A percentile compares a stretch with the other conserved stretches of the same genome.
phyloP scores from a whole-genome alignment of 352 stramenopile genomes.

The Pythium rishiriense region DNA sequence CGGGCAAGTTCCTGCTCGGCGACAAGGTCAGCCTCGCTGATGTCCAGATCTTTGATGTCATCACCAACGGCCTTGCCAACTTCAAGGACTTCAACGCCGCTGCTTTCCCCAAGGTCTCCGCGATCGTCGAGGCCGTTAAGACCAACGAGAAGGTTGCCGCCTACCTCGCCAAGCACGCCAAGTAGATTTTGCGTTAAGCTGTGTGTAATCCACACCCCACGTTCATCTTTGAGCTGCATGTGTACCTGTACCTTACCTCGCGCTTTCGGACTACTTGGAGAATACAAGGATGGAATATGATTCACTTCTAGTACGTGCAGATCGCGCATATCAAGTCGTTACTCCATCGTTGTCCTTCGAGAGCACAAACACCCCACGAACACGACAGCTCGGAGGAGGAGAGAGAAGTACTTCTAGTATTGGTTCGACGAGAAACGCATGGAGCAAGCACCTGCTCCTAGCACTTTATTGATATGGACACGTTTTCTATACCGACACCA shows the following conservation, averaged over 20 bases:
- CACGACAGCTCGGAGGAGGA: no score
- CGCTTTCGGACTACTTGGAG: no score
- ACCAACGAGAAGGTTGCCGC: constrained; percentile 26
- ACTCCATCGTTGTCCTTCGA: no score
- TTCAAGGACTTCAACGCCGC: constrained; percentile 32
- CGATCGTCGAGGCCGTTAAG: constrained; percentile 27
- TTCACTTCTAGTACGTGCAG: no score
- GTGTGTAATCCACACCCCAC: background rate
- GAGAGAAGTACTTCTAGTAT: no score
- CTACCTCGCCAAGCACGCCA: constrained; percentile 31
- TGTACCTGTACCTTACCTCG: background rate
- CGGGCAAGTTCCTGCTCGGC: constrained; percentile 52
- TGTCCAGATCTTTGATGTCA: constrained; percentile 48
- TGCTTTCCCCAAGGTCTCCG: constrained; percentile 31
- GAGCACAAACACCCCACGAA: no score
- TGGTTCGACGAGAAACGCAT: no score
- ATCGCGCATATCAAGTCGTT: no score
- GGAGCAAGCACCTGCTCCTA: no score
- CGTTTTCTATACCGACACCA: background rate
- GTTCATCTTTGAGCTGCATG: background rate
- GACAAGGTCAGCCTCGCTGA: constrained; percentile 44
- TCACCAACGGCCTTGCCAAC: constrained; percentile 38
- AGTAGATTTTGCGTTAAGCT: background rate
- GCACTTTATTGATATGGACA: background rate
- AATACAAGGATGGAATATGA: no score